Conservation (phyloP, 2,329 filamentous ascomycete species). For the Fusarium buxicola region DNA sequence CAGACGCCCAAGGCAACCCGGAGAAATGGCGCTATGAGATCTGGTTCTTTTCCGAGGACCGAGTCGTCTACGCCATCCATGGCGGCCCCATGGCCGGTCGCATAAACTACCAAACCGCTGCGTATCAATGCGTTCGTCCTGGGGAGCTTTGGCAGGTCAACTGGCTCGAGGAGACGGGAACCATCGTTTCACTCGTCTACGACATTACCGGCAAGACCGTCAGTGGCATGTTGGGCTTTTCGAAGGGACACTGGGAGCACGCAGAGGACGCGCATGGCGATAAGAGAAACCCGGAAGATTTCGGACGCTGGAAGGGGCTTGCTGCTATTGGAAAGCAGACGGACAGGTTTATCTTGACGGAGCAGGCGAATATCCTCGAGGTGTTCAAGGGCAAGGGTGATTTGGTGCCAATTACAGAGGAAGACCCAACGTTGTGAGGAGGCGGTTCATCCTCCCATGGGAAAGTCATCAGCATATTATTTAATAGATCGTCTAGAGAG, state of each 20-base stretch:
- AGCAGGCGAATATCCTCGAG: constrained; percentile 65
- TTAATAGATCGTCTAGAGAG: no score
- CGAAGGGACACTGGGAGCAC: constrained; percentile 67
- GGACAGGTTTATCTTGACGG: constrained; percentile 63
- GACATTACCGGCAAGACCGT: constrained; percentile 63
- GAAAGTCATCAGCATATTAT: no score
- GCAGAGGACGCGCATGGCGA: constrained; percentile 64
- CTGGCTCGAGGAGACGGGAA: constrained; percentile 71
- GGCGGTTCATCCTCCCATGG: not conserved
- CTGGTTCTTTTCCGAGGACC: constrained; percentile 67
- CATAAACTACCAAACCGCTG: constrained; percentile 64
- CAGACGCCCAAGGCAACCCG: constrained; percentile 59
- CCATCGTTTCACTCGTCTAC: constrained; percentile 66
- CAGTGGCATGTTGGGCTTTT: constrained; percentile 65
- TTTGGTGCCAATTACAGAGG: constrained; percentile 56
- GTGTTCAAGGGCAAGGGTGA: constrained; percentile 62
- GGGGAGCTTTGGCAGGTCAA: constrained; percentile 70
- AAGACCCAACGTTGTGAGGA: constrained; percentile 27
- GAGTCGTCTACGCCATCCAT: constrained; percentile 69
- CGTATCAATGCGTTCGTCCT: constrained; percentile 67
- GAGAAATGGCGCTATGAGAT: constrained; percentile 72
- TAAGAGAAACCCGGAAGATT: constrained; percentile 63
- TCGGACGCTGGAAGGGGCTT: constrained; percentile 63
- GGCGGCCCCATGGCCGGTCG: constrained; percentile 69
- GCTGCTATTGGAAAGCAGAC: constrained; percentile 62